Percentiles rank a stretch among this genome's conserved stretches.
Evolutionary conservation across 352 stramenopile species (phyloP).

Genomic region (Phytophthora palmivora): DNA sequence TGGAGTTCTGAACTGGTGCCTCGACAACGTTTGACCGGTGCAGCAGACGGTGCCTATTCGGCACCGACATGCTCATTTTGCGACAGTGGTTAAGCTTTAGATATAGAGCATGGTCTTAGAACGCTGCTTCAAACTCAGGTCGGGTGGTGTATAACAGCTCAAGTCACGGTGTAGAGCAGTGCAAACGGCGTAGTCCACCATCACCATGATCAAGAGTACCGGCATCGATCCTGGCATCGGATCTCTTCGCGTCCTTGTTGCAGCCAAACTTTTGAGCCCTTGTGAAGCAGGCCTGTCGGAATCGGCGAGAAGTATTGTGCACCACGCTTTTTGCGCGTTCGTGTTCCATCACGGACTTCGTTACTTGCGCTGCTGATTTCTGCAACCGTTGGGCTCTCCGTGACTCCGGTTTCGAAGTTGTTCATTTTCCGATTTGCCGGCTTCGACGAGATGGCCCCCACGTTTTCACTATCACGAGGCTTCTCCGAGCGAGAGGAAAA

Average conservation of each 20-base stretch:
- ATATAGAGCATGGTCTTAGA: constrained; percentile 1
- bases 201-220: too few relatives aligned
- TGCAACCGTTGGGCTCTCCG: constrained; percentile 18
- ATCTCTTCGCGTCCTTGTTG: not conserved
- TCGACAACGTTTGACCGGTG: constrained; percentile 1
- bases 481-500: constrained; percentile 22
- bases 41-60: constrained; percentile 5
- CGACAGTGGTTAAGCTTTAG: not conserved
- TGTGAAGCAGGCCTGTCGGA: not conserved
- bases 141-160: not conserved
- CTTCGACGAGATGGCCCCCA: constrained; percentile 17
- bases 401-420: constrained; percentile 4
- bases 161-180: too few relatives aligned
- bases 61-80: not conserved
- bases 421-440: constrained; percentile 31
- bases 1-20: not conserved
- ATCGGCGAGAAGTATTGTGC: constrained; percentile 17
- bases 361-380: constrained; percentile 39
- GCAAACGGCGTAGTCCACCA: too few relatives aligned
- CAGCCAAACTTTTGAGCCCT: not conserved
- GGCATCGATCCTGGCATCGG: too few relatives aligned
- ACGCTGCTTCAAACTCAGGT: not conserved
- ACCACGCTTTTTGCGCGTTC: constrained; percentile 3
- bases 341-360: constrained; percentile 12
- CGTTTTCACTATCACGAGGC: constrained; percentile 9